Conservation (phyloP, 2,329 filamentous ascomycete species). For the Falciphora oryzae region DNA sequence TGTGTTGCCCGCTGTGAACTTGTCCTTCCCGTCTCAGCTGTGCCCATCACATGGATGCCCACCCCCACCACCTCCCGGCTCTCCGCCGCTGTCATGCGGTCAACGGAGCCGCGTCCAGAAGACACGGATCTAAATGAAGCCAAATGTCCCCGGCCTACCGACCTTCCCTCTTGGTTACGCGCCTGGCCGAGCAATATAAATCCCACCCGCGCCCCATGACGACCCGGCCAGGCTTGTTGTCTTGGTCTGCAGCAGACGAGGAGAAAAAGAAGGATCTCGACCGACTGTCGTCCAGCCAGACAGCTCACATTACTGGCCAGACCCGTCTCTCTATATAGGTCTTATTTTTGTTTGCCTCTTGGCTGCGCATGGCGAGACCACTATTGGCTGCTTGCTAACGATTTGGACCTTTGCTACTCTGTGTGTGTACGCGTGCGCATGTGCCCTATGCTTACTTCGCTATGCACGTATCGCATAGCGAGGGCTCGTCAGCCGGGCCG, state of each 20-base stretch:
- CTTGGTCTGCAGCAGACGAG: background rate
- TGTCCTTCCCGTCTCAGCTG: background rate
- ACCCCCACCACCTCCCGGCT: no score
- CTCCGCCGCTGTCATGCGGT: background rate
- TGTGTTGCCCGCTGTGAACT: background rate
- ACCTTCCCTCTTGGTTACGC: background rate
- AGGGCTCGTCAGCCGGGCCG: background rate
- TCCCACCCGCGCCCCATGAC: background rate
- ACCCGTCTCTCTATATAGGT: background rate
- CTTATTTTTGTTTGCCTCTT: background rate
- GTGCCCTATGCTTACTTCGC: background rate
- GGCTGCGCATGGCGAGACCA: background rate
- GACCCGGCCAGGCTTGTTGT: background rate
- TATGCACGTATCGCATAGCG: background rate
- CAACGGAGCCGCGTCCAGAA: background rate
- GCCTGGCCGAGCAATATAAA: background rate
- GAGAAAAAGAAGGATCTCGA: background rate
- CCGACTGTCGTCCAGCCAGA: background rate
- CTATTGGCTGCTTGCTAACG: background rate
- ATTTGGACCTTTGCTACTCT: background rate
- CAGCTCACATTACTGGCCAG: background rate
- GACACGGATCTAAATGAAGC: constrained; percentile 3
- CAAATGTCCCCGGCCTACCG: background rate
- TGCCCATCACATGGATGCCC: background rate
- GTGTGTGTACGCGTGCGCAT: background rate